These are phyloP conservation scores for Pelargonium citronellum DNA, from an alignment of 441 rosid species.

Conservation along the genomic window DNA sequence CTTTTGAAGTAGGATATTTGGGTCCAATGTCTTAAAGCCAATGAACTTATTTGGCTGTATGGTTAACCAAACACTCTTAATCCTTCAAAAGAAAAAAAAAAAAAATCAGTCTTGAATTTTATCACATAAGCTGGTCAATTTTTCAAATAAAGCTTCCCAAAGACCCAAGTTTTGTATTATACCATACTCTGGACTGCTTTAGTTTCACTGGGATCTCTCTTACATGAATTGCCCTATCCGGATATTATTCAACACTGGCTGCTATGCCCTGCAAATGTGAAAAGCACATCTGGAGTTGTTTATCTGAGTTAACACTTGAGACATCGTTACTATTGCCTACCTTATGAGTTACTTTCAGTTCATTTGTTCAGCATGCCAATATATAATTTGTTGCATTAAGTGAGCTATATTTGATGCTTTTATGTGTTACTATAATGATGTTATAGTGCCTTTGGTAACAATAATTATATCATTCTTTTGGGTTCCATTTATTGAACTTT, in stretches of 20 bases:
- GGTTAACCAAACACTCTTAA: not conserved
- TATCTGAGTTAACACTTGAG: not conserved
- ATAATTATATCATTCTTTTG: not conserved
- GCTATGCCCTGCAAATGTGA: not conserved
- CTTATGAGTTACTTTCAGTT: not conserved
- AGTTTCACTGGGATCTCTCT: not conserved
- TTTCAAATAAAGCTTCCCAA: not conserved
- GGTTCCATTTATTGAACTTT: not conserved
- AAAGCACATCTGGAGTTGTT: conserved; percentile 1
- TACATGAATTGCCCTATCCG: not conserved
- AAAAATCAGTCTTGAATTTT: not conserved
- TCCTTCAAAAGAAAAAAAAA: too few relatives aligned
- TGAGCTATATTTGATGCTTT: not conserved
- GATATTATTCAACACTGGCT: not conserved
- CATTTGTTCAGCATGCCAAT: not conserved
- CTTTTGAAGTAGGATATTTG: not conserved
- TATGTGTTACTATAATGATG: not conserved
- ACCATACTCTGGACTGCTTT: not conserved
- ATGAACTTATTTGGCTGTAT: not conserved
- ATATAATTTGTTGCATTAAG: not conserved
- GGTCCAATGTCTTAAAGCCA: not conserved
- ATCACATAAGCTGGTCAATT: not conserved
- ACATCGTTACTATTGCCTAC: not conserved
- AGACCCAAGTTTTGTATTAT: not conserved
- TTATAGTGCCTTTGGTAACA: not conserved